Evolutionary conservation across 2,329 filamentous ascomycete species (phyloP).

Genomic region (Cladobotryum protrusum): DNA sequence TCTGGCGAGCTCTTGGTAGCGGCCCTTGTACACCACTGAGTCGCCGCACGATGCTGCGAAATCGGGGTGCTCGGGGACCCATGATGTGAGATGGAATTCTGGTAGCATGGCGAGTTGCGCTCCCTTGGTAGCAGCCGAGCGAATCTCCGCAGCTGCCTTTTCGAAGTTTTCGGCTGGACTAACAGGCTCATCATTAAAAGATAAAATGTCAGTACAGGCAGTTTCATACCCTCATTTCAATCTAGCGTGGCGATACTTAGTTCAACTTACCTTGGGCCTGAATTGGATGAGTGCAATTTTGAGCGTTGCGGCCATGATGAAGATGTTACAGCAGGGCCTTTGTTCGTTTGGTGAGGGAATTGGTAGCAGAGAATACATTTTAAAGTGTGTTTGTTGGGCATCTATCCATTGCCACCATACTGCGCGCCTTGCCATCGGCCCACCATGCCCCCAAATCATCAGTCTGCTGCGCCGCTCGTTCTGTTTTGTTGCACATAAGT

Average conservation of each 20-base stretch:
- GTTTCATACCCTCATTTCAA: no score
- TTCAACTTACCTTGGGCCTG: slow-evolving; percentile 30
- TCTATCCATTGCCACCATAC: no score
- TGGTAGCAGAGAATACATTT: no score
- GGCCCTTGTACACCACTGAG: neutral
- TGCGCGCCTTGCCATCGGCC: no score
- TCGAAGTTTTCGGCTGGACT: neutral
- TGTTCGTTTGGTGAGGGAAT: no score
- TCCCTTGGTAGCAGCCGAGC: slow-evolving; percentile 3
- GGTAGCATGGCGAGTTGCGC: neutral
- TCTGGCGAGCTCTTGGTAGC: neutral
- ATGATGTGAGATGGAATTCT: slow-evolving; percentile 5
- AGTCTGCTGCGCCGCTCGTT: no score
- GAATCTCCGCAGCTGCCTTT: slow-evolving; percentile 2
- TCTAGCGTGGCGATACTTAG: neutral
- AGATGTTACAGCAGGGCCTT: no score
- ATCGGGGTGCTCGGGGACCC: neutral
- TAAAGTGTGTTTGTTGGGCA: no score
- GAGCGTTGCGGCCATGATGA: slow-evolving; percentile 1
- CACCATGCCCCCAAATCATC: no score
- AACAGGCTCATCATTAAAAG: neutral
- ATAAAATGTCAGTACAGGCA: neutral
- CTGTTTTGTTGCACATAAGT: no score
- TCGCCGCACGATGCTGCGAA: neutral
- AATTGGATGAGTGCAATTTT: slow-evolving; percentile 39